Evolutionary conservation across 805 yeast species (phyloP).

Genomic region (Candida multigemmis): DNA sequence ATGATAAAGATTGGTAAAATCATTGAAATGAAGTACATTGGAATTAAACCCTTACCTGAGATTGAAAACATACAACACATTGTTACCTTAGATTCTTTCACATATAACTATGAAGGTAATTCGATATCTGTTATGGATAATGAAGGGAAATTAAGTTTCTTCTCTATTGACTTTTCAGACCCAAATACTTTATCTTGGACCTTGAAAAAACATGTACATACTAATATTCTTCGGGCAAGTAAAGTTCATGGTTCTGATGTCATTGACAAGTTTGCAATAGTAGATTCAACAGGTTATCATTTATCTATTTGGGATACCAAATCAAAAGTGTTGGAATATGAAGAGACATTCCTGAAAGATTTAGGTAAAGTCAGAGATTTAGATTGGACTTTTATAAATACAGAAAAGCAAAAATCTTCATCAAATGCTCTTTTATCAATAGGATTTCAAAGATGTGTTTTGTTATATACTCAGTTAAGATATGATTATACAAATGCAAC

Average conservation of each 20-base stretch:
- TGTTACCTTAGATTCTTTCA: constrained; percentile 34
- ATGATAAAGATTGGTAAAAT: constrained; percentile 9
- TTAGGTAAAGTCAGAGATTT: constrained; percentile 49
- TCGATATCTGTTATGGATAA: constrained; percentile 52
- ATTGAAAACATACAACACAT: constrained; percentile 32
- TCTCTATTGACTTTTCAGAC: constrained; percentile 9
- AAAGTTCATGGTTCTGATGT: constrained; percentile 62
- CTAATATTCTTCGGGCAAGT: constrained; percentile 45
- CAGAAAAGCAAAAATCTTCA: constrained; percentile 7
- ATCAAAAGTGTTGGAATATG: constrained; percentile 58
- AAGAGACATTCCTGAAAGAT: constrained; percentile 27
- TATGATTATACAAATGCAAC: constrained; percentile 79
- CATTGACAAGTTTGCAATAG: constrained; percentile 65
- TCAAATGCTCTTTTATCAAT: constrained; percentile 61
- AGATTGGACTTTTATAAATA: constrained; percentile 72
- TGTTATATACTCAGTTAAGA: constrained; percentile 72
- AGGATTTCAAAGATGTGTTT: constrained; percentile 58
- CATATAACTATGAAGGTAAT: constrained; percentile 10
- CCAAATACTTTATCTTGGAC: too few relatives aligned
- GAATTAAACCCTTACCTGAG: constrained; percentile 31
- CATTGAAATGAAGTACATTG: constrained; percentile 14
- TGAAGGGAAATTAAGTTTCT: constrained; percentile 16
- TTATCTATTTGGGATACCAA: constrained; percentile 76
- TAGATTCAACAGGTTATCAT: constrained; percentile 40
- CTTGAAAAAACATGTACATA: too few relatives aligned